Evolutionary conservation across 192 early-diverging fungal genomes (phyloP), one percentile per base, ranked within the genome.

Genomic region (Coemansia sp.): DNA sequence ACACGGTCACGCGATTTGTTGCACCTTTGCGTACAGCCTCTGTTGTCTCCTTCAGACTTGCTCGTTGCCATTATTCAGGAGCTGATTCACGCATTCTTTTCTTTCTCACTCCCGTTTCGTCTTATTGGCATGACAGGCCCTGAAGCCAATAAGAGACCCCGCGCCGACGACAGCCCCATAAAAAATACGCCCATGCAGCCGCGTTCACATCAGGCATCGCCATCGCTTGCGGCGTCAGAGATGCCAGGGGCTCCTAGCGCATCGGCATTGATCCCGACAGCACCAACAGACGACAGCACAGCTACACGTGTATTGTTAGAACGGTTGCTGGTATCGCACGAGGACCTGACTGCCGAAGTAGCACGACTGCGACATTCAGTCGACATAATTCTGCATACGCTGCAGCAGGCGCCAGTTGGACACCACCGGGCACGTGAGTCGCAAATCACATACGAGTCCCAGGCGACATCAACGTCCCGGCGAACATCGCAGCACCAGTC

Each of bases 61-160:
- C 41, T 16, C 41, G 14, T n/a, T 45, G 41, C 41, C 41, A 45
- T 3, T n/a, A 16, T 45, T 16, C 41, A 16, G 41, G 14, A 45
- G 14, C 41, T 45, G 41, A 45, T 9, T 35, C 32, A 35, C 32
- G 9, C 32, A 9, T 35, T 35, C 32, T 35, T 35, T 35, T 9
- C 32, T 35, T 35, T 35, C 32, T 8, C 32, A 35, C 41, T n/a
- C 41, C 14, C 41, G 41, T n/a, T 45, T 45, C 1, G 3, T 45
- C 9, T 45, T 45, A 16, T 4, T 45, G 48, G 29, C 61, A 81
- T 81, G 78, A 66, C 74, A 12, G 63, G 58, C 14, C 58, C 64
- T 16, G 78, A 81, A 69, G 57, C 73, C 59, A 69, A 62, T 52
- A 81, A 81, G 56, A 69, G 78, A 38, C 78, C 65, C 22, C 78